Evolutionary conservation across 108 stramenopile species (phyloP).

Genomic region (Stephanodiscus triporus): DNA sequence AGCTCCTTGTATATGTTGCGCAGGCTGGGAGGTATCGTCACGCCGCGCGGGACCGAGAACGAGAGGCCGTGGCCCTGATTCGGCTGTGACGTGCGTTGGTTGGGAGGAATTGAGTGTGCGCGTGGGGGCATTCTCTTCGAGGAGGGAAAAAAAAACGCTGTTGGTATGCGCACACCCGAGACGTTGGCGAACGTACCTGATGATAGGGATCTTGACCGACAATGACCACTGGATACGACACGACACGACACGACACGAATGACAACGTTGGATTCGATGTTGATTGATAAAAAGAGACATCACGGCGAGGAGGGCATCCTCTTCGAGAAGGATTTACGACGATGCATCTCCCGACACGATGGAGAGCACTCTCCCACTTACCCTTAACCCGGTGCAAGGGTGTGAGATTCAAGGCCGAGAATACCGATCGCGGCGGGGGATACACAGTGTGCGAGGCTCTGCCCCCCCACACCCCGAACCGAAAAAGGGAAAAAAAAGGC

Average conservation of each 20-base stretch:
- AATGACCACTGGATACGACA: constrained; percentile 58
- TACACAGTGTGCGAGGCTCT: constrained; percentile 64
- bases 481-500: constrained; percentile 17
- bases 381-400: constrained; percentile 86
- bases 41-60: constrained; percentile 83
- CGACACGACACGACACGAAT: too few species aligned
- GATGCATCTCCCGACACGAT: too few species aligned
- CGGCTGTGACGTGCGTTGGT: constrained; percentile 16
- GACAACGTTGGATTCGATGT: too few species aligned
- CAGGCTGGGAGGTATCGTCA: constrained; percentile 88
- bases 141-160: neutral
- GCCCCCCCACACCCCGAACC: too few species aligned
- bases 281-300: constrained; percentile 1
- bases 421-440: constrained; percentile 80
- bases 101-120: neutral
- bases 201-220: constrained; percentile 91
- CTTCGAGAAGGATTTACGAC: neutral
- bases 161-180: neutral
- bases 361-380: constrained; percentile 20
- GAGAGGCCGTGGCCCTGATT: constrained; percentile 79
- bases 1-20: constrained; percentile 95
- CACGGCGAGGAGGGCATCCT: neutral
- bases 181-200: constrained; percentile 22
- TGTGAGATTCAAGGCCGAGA: constrained; percentile 90
- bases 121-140: neutral